Conservation (phyloP, 169 alveolate genomes). For the Plasmodium vivax region DNA sequence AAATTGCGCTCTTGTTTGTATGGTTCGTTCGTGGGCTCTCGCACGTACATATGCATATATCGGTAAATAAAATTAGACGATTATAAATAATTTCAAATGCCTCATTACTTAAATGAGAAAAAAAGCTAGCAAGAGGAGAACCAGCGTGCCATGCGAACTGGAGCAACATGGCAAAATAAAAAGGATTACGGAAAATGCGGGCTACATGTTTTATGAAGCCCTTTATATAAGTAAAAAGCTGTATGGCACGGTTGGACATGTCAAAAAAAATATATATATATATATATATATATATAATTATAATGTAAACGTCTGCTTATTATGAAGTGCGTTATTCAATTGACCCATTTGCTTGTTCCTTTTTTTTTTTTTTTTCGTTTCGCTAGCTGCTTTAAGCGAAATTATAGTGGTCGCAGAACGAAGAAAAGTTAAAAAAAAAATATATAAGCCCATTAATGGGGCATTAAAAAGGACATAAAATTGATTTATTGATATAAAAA, state of each 20-base stretch:
- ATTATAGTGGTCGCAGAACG: not conserved
- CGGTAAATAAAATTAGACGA: not conserved
- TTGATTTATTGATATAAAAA: not conserved
- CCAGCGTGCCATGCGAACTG: not conserved
- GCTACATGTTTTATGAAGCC: not conserved
- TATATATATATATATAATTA: too few species aligned
- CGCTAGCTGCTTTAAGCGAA: not conserved
- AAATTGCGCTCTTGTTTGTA: not conserved
- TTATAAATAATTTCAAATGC: not conserved
- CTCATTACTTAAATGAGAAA: not conserved
- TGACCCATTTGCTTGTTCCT: not conserved
- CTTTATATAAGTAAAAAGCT: not conserved
- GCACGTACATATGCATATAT: not conserved
- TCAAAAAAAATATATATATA: not conserved
- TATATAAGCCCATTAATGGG: not conserved
- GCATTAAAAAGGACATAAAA: not conserved
- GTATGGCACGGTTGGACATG: not conserved
- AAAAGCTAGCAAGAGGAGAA: not conserved
- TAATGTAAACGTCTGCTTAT: not conserved
- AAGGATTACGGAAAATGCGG: not conserved
- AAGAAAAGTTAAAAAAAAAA: not conserved
- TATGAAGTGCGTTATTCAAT: not conserved
- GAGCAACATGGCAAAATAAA: not conserved
- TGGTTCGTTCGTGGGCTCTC: not conserved
- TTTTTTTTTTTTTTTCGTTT: not conserved